Conservation (phyloP, 2,329 filamentous ascomycete genomes). For the Cladophialophora chaetospira region DNA sequence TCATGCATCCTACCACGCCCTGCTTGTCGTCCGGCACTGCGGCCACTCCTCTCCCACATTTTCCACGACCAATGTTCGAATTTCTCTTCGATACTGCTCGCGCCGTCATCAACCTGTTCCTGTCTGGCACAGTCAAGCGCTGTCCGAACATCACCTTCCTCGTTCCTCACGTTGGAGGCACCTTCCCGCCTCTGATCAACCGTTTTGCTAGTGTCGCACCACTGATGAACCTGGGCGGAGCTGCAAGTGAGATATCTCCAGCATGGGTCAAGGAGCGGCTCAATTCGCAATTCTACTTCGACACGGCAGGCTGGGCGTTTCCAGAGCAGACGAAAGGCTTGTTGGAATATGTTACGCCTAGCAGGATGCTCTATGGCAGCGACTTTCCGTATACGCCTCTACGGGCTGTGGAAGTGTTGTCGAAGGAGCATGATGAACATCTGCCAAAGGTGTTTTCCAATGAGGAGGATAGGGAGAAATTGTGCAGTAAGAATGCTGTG, state of each 20-base stretch:
- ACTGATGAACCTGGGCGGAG: slow-evolving; percentile 27
- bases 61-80: slow-evolving; percentile 51
- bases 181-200: slow-evolving; percentile 40
- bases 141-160: slow-evolving; percentile 53
- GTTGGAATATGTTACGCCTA: slow-evolving; percentile 29
- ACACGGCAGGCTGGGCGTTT: slow-evolving; percentile 33
- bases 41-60: slow-evolving; percentile 34
- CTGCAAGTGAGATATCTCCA: slow-evolving; percentile 23
- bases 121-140: slow-evolving; percentile 49
- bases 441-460: slow-evolving; percentile 26
- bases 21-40: slow-evolving; percentile 26
- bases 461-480: slow-evolving; percentile 27
- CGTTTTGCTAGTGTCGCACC: slow-evolving; percentile 26
- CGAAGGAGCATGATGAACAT: slow-evolving; percentile 29
- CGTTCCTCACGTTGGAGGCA: slow-evolving; percentile 53
- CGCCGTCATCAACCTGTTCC: slow-evolving; percentile 52
- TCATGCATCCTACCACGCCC: slow-evolving; percentile 56
- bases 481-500: slow-evolving; percentile 28
- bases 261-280: slow-evolving; percentile 30
- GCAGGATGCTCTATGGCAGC: slow-evolving; percentile 32
- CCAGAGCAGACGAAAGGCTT: slow-evolving; percentile 31
- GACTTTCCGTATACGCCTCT: slow-evolving; percentile 32
- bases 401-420: slow-evolving; percentile 20
- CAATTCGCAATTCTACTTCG: slow-evolving; percentile 33
- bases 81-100: slow-evolving; percentile 59